Base-by-base conservation (phyloP, 2,329 filamentous ascomycete species). In the Eutypa lata region DNA sequence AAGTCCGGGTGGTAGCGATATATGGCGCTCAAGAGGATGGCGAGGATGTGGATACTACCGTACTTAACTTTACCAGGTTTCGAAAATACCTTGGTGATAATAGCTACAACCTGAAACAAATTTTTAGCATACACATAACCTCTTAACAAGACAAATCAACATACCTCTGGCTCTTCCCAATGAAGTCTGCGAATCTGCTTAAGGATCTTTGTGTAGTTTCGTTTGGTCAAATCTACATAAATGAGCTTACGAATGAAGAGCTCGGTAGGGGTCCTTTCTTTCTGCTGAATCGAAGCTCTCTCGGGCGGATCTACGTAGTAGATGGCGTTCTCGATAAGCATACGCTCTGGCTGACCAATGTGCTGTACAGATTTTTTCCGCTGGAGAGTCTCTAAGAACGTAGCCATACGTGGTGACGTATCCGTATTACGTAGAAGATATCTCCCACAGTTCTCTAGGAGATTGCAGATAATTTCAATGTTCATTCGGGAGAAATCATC, bases 401-500 rank as follows among this genome's bases (percentile, higher is more conserved):
- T 93, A 1, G 81, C 77, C 94, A 99, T 99, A 43, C 94, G 86
- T 8, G 93, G 93, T 10, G 90, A 88, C 0, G 95, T 97, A 57
- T 97, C 92, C 0, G 91, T 87, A 61, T 94, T 97, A 48, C 93
- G 90, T 53, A 99, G 80, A 21, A 99, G 77, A 71, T 97, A 99
- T 18, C 94, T 86, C 43, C 94, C 94, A 66, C 95, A 99, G 59
- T 97, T 97, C 70, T 99, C 94, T 21, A 99, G 80, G 26, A 99
- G 78, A 65, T 95, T 96, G 65, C 92, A 95, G 58, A 99, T 93
- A 62, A 99, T 97, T 70, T 99, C 95, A 58, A 99, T 97, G 66
- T 99, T 99, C 89, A 97, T 97, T 56, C 93, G 84, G 2, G 94
- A 97, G 67, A 99, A 99, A 66, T 99, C 94, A 64, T 99, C 94